Evolutionary conservation across 768 basidiomycete genomes (phyloP).

Genomic region (Trametes sanguinea): DNA sequence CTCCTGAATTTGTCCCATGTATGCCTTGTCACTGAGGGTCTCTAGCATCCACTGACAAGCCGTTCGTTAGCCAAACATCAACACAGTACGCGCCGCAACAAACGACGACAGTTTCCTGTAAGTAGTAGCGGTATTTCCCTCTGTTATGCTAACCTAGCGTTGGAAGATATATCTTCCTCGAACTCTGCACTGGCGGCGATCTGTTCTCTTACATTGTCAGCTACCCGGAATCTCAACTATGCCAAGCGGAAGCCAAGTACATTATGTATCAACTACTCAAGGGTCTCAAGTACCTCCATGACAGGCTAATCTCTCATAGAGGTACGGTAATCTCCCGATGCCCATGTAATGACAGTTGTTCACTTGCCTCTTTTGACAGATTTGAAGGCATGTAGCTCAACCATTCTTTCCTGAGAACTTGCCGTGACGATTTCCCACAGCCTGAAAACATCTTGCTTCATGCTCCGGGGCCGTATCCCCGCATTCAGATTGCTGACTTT

Average conservation of each 20-base stretch:
- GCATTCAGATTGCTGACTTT: slow-evolving; percentile 84
- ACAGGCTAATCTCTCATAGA: slow-evolving; percentile 73
- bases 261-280: slow-evolving; percentile 79
- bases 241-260: slow-evolving; percentile 83
- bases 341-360: not conserved
- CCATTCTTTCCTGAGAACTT: not conserved
- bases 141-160: not conserved
- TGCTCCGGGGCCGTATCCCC: slow-evolving; percentile 82
- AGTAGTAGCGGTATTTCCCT: not conserved
- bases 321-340: slow-evolving; percentile 45
- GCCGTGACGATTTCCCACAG: slow-evolving; percentile 37
- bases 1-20: slow-evolving; percentile 74
- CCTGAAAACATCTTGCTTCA: slow-evolving; percentile 84
- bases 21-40: slow-evolving; percentile 25
- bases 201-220: slow-evolving; percentile 84
- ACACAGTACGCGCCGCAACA: slow-evolving; percentile 68
- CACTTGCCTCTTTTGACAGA: slow-evolving; percentile 40
- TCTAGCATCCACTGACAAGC: not conserved
- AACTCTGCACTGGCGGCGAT: slow-evolving; percentile 84
- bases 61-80: slow-evolving; percentile 70
- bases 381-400: slow-evolving; percentile 51
- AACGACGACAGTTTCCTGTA: slow-evolving; percentile 31
- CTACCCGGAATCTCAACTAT: slow-evolving; percentile 55
- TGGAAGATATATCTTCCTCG: slow-evolving; percentile 76
- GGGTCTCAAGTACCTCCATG: slow-evolving; percentile 71